phyloP scores from a whole-genome alignment of 306 rosid species.

The Quercus engelmannii region DNA sequence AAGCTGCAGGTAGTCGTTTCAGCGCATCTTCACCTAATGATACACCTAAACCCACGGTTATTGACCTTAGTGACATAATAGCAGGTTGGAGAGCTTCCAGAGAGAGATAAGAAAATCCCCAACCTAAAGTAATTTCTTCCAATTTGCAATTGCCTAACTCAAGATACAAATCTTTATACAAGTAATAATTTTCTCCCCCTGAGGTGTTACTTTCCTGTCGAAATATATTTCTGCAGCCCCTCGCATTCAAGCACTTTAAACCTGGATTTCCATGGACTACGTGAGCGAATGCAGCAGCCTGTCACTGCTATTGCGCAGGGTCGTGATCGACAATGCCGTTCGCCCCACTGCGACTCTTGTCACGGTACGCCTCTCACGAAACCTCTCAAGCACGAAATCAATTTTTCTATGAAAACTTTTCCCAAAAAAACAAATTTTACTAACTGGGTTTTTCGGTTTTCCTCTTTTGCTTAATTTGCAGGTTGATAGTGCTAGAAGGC shows the following conservation, averaged over 20 bases:
- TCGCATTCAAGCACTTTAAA: conserved; percentile 59
- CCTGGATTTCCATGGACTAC: conserved; percentile 43
- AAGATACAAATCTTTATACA: conserved; percentile 35
- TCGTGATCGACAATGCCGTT: conserved; percentile 84
- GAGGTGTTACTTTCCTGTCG: conserved; percentile 25
- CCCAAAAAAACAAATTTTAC: background rate
- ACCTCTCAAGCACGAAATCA: background rate
- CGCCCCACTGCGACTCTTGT: conserved; percentile 74
- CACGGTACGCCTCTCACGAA: conserved; percentile 53
- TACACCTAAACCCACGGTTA: conserved; percentile 69
- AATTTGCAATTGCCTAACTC: conserved; percentile 48
- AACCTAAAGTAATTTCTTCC: conserved; percentile 72
- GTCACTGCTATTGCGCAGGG: conserved; percentile 46
- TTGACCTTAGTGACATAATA: conserved; percentile 45
- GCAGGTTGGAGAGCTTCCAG: conserved; percentile 63
- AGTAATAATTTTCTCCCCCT: conserved; percentile 30
- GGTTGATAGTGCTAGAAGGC: conserved; percentile 92
- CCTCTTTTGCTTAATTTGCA: conserved; percentile 28
- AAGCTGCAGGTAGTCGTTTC: conserved; percentile 41
- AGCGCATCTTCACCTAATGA: conserved; percentile 61
- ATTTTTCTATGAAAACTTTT: background rate
- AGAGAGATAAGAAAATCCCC: conserved; percentile 73
- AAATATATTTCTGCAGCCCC: conserved; percentile 56
- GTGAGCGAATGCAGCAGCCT: conserved; percentile 49
- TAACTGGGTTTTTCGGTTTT: background rate